Conservation (phyloP, 352 stramenopile genomes). For the Phytophthora tentaculata region DNA sequence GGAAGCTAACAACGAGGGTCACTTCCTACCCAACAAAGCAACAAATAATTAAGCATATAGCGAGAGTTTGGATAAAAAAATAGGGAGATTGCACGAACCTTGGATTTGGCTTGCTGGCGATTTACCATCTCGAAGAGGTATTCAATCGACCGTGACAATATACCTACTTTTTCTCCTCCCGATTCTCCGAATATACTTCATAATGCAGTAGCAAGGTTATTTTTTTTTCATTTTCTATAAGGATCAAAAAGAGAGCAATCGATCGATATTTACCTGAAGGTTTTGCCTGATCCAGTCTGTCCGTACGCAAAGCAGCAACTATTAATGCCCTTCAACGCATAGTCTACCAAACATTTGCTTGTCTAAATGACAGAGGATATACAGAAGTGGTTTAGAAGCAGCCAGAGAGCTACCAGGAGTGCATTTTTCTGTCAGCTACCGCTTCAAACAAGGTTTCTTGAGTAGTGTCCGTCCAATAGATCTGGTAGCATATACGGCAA, state of each 20-base stretch:
- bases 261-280: constrained; percentile 60
- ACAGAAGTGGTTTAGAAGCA: background rate
- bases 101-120: constrained; percentile 61
- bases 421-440: no score
- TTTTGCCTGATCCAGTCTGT: constrained; percentile 87
- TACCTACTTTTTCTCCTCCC: constrained; percentile 77
- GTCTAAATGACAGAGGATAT: constrained; percentile 43
- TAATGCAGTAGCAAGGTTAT: background rate
- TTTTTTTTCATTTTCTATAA: background rate
- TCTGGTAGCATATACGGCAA: constrained; percentile 32
- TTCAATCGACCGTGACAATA: constrained; percentile 91
- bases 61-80: background rate
- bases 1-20: constrained; percentile 89
- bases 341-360: constrained; percentile 89
- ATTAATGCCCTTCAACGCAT: constrained; percentile 92
- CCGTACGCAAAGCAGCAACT: constrained; percentile 95
- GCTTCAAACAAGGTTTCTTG: constrained; percentile 76
- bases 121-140: constrained; percentile 90
- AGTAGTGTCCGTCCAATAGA: constrained; percentile 84
- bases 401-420: background rate
- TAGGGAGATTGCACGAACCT: constrained; percentile 29
- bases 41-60: background rate
- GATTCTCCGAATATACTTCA: constrained; percentile 89
- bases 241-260: background rate
- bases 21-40: constrained; percentile 53